Percentiles rank a stretch among this genome's conserved stretches.
phyloP scores from a whole-genome alignment of 345 rosid species.

The Moricandia arvensis region DNA sequence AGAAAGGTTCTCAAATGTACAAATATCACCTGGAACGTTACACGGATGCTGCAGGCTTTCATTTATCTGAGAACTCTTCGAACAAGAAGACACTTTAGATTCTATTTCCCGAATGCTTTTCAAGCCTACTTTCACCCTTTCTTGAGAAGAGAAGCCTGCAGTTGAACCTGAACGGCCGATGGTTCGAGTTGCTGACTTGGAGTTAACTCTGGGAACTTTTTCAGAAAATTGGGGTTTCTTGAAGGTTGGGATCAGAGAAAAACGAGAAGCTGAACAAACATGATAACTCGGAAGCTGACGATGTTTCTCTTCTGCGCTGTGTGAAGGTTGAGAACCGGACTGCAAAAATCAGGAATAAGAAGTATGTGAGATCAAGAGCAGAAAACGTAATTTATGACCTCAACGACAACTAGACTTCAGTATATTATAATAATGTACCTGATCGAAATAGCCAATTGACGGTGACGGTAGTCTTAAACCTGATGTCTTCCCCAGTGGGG shows the following conservation, averaged over 20 bases:
- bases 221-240: too few relatives aligned
- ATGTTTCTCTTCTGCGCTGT: too few relatives aligned
- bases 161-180: conserved; percentile 17
- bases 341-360: too few relatives aligned
- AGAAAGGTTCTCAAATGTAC: neutral
- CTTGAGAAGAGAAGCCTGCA: conserved; percentile 19
- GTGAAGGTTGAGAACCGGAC: too few relatives aligned
- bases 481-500: conserved; percentile 51
- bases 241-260: too few relatives aligned
- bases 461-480: conserved; percentile 93
- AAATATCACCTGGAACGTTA: neutral
- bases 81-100: neutral
- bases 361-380: neutral
- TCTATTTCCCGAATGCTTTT: too few relatives aligned
- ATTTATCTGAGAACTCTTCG: conserved; percentile 24
- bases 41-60: too few relatives aligned
- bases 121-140: too few relatives aligned
- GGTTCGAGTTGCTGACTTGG: conserved; percentile 29
- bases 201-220: neutral
- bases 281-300: conserved; percentile 27
- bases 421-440: conserved; percentile 41
- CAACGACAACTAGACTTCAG: too few relatives aligned
- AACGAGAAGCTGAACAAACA: conserved; percentile 14
- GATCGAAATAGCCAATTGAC: conserved; percentile 74
- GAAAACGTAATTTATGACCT: neutral